Evolutionary conservation across 495 filamentous ascomycete species (phyloP).

Genomic region (Podospora comata): DNA sequence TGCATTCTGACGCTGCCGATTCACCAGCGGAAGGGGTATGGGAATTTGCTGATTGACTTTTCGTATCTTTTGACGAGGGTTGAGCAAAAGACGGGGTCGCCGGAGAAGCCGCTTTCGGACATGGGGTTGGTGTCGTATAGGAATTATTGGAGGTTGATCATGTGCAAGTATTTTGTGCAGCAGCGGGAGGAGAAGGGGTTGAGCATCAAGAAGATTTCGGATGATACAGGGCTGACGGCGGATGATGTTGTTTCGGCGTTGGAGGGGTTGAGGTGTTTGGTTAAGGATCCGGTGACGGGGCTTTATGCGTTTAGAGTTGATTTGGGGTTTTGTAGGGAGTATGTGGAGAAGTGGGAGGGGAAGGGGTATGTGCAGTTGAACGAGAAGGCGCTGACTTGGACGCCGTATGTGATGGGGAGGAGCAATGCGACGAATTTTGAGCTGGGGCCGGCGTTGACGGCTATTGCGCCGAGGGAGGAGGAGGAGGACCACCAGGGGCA

Average conservation of each 20-base stretch:
- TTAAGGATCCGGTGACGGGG: conserved; percentile 83
- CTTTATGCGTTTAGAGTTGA: conserved; percentile 87
- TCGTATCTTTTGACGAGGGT: conserved; percentile 93
- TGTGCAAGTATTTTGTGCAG: conserved; percentile 71
- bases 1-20: conserved; percentile 96
- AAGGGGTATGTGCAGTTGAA: conserved; percentile 86
- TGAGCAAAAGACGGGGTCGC: conserved; percentile 91
- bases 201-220: conserved; percentile 76
- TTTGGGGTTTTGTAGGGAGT: conserved; percentile 73
- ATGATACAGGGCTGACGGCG: conserved; percentile 90
- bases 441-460: conserved; percentile 73
- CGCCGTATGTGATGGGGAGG: conserved; percentile 94
- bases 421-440: conserved; percentile 82
- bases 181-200: conserved; percentile 58
- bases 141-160: conserved; percentile 88
- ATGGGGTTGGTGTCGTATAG: conserved; percentile 97
- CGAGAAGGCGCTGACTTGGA: conserved; percentile 81
- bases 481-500: conserved; percentile 44
- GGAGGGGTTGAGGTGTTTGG: conserved; percentile 81
- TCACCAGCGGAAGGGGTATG: conserved; percentile 94
- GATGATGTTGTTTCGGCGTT: conserved; percentile 94
- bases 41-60: conserved; percentile 94
- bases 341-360: conserved; percentile 78
- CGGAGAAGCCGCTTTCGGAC: conserved; percentile 95
- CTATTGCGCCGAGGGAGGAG: conserved; percentile 81